Base-by-base conservation (phyloP, 352 stramenopile genomes). In the Phytopythium litorale region DNA sequence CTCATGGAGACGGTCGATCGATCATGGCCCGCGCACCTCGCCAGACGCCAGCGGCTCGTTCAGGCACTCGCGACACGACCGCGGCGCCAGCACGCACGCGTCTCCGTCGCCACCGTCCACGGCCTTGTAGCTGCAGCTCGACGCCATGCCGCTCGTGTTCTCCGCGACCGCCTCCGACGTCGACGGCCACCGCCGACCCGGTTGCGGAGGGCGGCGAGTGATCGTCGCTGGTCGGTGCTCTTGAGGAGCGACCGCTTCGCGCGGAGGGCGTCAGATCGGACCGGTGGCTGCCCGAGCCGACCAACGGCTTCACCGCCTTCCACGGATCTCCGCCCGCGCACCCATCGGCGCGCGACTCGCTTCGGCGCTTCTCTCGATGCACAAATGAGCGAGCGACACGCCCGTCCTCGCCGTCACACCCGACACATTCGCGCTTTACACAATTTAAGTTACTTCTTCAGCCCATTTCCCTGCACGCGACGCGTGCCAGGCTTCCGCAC, bases 41-140 rank as follows among this genome's bases (percentile, higher is more conserved):
- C 54, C 54, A 13, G 52, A 53, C 7, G 45, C 43, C 0, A 58
- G 60, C 33, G 48, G 11, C 33, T 30, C 51, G 42, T 71, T 66
- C n/a, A 71, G 48, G 51, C 64, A 71, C 38, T 71, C 64, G n/a
- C 51, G 51, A 32, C 64, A 71, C 25, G 54, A 57, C 50, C 60
- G 60, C 13, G 64, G 60, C 38, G 28, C 9, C 7, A 71, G 25
- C 13, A 40, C 28, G 53, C 60, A 67, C 43, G 45, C 16, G 30
- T 51, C 43, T n/a, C 23, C 16, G 30, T 51, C 43, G 28, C 18
- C 42, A 13, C 21, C 23, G 3, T 38, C 54, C 16, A 58, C 63
- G 19, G 45, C 57, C 19, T 58, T 61, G 56, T 59, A 69, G 35
- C 57, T 59, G 48, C 63, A 69, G 57, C 37, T 64, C 30, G 63